Evolutionary conservation across 345 rosid species (phyloP).

Genomic region (Populus nigra): DNA sequence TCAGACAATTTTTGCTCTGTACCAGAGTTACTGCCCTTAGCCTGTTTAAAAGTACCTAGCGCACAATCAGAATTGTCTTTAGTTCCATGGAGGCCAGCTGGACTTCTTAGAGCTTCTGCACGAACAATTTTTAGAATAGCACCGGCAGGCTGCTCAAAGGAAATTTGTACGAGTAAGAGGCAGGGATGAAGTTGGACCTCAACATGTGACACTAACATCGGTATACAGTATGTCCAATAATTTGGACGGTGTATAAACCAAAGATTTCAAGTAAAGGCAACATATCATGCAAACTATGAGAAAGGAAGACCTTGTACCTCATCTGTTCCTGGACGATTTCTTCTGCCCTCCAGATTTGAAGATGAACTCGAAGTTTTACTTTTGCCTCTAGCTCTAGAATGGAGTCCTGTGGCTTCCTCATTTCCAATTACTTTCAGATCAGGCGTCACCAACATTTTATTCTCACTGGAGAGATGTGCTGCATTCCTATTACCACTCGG

Average conservation of each 20-base stretch:
- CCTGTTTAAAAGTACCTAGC: neutral
- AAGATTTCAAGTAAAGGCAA: neutral
- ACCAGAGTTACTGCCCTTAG: constrained; percentile 6
- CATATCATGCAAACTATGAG: neutral
- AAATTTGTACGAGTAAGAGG: constrained; percentile 12
- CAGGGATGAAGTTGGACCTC: neutral
- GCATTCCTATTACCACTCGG: neutral
- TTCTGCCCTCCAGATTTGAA: constrained; percentile 18
- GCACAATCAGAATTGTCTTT: neutral
- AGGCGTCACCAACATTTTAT: neutral
- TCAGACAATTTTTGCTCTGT: constrained; percentile 27
- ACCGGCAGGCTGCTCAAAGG: constrained; percentile 32
- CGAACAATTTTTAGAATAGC: constrained; percentile 12
- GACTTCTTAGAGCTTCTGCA: constrained; percentile 12
- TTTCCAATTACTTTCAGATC: constrained; percentile 4
- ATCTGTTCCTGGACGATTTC: constrained; percentile 11
- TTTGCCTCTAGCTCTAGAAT: constrained; percentile 13
- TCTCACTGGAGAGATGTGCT: neutral
- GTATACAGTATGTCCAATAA: neutral
- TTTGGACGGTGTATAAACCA: too few relatives aligned
- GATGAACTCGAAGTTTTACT: constrained; percentile 20
- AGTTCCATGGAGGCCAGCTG: neutral
- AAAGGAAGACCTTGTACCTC: constrained; percentile 24
- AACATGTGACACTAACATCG: neutral
- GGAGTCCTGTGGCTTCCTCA: constrained; percentile 6